A percentile compares a stretch with the other conserved stretches of the same genome.
phyloP scores from a whole-genome alignment of 140 eudicot genomes.

The Anethum foeniculum region DNA sequence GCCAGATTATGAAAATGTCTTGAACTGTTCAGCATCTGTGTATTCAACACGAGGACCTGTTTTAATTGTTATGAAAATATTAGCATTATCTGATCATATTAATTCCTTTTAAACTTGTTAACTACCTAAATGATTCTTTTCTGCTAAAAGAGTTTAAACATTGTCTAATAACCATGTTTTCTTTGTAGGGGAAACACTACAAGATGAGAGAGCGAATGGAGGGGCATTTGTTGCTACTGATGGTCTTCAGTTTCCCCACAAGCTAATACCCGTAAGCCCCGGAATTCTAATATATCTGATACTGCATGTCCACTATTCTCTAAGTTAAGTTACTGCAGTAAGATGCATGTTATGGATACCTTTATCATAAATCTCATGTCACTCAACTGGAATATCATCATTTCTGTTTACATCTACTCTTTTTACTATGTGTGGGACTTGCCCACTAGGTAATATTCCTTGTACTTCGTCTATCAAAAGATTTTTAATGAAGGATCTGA shows the following conservation, averaged over 20 bases:
- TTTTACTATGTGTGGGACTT: neutral
- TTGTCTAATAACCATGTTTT: neutral
- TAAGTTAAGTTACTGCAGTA: neutral
- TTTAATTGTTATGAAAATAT: neutral
- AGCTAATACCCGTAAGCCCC: constrained; percentile 75
- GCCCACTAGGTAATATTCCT: neutral
- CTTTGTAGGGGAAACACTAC: constrained; percentile 84
- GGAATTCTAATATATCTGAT: neutral
- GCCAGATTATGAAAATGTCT: constrained; percentile 4
- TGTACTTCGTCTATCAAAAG: neutral
- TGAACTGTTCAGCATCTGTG: constrained; percentile 7
- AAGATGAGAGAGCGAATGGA: constrained; percentile 92
- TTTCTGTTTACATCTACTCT: neutral
- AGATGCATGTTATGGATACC: neutral
- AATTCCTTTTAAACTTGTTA: neutral
- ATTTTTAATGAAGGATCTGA: neutral
- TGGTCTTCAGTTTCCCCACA: constrained; percentile 87
- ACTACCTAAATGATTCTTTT: neutral
- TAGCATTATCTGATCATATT: neutral
- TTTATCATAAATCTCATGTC: neutral
- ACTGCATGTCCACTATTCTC: neutral
- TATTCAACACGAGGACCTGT: neutral
- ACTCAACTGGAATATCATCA: neutral
- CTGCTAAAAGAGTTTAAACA: neutral
- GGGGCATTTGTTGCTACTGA: constrained; percentile 78